Percentiles rank a stretch among this genome's conserved stretches.
These are phyloP conservation scores for Aquanectria penicillioides DNA, from an alignment of 2,329 filamentous ascomycete genomes.

Conservation along the genomic window DNA sequence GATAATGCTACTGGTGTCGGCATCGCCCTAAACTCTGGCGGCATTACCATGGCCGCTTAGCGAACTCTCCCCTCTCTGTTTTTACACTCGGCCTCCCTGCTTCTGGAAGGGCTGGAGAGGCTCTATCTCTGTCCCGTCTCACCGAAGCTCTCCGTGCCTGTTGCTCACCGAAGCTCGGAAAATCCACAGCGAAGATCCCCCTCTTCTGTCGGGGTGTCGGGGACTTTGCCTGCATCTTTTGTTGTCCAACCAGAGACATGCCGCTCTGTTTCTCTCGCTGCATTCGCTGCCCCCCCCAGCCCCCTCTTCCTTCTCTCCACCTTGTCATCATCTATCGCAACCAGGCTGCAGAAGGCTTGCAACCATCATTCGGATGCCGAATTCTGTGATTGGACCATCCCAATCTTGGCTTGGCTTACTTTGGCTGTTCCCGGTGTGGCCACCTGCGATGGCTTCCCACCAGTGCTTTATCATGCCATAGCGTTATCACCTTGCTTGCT, in stretches of 20 bases:
- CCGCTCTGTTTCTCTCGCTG: constrained; percentile 6
- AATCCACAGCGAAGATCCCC: not conserved
- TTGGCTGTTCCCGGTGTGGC: constrained; percentile 23
- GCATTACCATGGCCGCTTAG: not conserved
- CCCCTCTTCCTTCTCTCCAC: constrained; percentile 28
- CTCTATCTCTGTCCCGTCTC: not conserved
- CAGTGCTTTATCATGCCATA: constrained; percentile 29
- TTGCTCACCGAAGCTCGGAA: not conserved
- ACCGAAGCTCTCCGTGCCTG: not conserved
- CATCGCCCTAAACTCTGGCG: not conserved
- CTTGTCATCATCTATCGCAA: constrained; percentile 27
- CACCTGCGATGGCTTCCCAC: constrained; percentile 18
- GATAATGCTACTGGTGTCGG: not conserved
- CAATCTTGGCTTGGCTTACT: constrained; percentile 17
- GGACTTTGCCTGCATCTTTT: not conserved
- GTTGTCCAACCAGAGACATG: constrained; percentile 3
- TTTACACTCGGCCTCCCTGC: too few species aligned
- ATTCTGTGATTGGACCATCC: constrained; percentile 30
- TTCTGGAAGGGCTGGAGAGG: too few species aligned
- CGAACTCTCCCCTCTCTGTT: too few species aligned
- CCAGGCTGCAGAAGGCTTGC: constrained; percentile 30
- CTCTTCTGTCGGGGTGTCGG: not conserved
- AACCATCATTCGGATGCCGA: constrained; percentile 17
- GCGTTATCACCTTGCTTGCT: constrained; percentile 3
- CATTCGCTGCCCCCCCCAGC: constrained; percentile 28